These are phyloP conservation scores for Calophaca sinica DNA, from an alignment of 306 rosid genomes.

Conservation along the genomic window DNA sequence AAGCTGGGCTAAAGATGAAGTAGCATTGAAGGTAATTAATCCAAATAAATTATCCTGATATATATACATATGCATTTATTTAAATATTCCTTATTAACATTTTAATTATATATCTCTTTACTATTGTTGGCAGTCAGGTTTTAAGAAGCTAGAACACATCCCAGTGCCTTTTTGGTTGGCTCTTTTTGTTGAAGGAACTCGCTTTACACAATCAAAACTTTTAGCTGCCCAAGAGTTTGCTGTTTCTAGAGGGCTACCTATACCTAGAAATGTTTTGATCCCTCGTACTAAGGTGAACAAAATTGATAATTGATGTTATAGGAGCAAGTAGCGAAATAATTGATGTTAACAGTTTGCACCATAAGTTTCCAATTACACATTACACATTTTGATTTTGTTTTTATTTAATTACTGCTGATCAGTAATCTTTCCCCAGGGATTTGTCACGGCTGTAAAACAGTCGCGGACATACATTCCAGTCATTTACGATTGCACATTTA, in stretches of 20 bases:
- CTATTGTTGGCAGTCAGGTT: conserved; percentile 68
- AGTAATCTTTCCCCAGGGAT: conserved; percentile 63
- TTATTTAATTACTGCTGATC: background rate
- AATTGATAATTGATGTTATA: no score
- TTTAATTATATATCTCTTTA: conserved; percentile 11
- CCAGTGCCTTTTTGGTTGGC: conserved; percentile 89
- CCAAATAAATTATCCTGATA: conserved; percentile 1
- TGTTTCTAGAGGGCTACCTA: conserved; percentile 75
- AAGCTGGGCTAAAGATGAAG: conserved; percentile 79
- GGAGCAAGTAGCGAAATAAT: no score
- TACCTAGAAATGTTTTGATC: conserved; percentile 81
- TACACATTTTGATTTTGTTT: conserved; percentile 11
- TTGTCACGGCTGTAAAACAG: conserved; percentile 71
- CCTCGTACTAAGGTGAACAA: conserved; percentile 97
- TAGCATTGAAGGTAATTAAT: conserved; percentile 67
- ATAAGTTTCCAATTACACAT: background rate
- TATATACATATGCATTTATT: background rate
- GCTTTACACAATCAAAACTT: conserved; percentile 78
- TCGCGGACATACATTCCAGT: conserved; percentile 72
- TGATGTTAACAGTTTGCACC: background rate
- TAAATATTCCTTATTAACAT: background rate
- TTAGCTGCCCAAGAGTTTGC: conserved; percentile 80
- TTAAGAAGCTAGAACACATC: conserved; percentile 61
- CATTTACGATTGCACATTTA: conserved; percentile 86
- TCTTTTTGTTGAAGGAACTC: conserved; percentile 94